Conservation (phyloP, 495 filamentous ascomycete genomes). For the Xylaria scruposa region DNA sequence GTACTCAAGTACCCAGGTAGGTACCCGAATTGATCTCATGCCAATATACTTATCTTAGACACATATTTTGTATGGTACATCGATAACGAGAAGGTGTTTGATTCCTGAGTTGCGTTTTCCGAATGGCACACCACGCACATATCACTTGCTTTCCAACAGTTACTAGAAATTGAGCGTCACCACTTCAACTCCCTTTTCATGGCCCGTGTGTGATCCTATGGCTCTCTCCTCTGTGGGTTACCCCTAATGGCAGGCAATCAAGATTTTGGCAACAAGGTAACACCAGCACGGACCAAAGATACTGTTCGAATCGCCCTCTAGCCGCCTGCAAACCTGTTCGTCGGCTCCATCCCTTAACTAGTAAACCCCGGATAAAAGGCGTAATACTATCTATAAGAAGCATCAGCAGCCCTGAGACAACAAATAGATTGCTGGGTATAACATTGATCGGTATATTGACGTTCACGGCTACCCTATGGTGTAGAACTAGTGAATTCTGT, state of each 20-base stretch:
- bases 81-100: no score
- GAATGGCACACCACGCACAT: not conserved
- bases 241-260: not conserved
- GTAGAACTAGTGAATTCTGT: no score
- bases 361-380: not conserved
- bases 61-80: not conserved
- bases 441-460: no score
- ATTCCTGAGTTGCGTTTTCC: not conserved
- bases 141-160: not conserved
- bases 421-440: no score
- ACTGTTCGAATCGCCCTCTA: no score
- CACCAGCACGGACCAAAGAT: not conserved
- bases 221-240: not conserved
- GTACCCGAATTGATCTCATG: not conserved
- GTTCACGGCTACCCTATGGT: no score
- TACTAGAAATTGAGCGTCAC: not conserved
- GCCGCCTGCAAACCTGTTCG: not conserved
- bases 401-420: no score
- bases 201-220: not conserved
- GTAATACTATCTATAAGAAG: not conserved
- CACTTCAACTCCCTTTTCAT: not conserved
- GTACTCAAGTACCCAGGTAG: not conserved
- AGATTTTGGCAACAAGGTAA: not conserved
- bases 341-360: not conserved
- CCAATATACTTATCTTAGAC: not conserved